phyloP scores from a whole-genome alignment of 179 eudicot species.

The Vitellaria paradoxa region DNA sequence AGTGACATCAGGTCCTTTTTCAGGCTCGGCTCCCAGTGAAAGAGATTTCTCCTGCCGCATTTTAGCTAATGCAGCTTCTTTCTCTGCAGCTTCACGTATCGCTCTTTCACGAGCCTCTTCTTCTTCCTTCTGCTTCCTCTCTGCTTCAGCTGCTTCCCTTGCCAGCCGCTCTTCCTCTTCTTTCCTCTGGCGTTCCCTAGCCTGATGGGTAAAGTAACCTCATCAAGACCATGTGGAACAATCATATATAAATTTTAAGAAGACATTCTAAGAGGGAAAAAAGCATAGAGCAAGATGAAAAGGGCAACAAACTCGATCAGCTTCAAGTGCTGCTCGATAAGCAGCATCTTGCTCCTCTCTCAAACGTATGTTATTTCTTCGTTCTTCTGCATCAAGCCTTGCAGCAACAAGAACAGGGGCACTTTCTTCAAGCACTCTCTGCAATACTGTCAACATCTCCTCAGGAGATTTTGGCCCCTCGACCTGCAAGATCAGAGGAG shows the following conservation, averaged over 20 bases:
- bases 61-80: conserved; percentile 84
- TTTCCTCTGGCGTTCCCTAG: conserved; percentile 85
- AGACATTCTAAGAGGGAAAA: background rate
- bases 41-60: conserved; percentile 76
- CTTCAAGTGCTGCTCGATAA: conserved; percentile 94
- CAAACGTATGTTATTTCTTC: conserved; percentile 71
- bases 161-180: conserved; percentile 87
- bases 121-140: conserved; percentile 78
- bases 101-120: conserved; percentile 95
- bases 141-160: conserved; percentile 96
- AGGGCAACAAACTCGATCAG: conserved; percentile 73
- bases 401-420: conserved; percentile 92
- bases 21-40: conserved; percentile 87
- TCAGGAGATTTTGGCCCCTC: conserved; percentile 94
- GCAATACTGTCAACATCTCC: conserved; percentile 70
- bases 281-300: background rate
- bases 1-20: conserved; percentile 90
- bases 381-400: conserved; percentile 94
- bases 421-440: conserved; percentile 92
- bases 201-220: conserved; percentile 39
- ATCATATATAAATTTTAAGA: background rate
- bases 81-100: conserved; percentile 87
- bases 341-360: conserved; percentile 99
- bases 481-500: conserved; percentile 42
- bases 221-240: background rate